Conservation (phyloP, 129 eudicot species). For the Lactuca sativa region DNA sequence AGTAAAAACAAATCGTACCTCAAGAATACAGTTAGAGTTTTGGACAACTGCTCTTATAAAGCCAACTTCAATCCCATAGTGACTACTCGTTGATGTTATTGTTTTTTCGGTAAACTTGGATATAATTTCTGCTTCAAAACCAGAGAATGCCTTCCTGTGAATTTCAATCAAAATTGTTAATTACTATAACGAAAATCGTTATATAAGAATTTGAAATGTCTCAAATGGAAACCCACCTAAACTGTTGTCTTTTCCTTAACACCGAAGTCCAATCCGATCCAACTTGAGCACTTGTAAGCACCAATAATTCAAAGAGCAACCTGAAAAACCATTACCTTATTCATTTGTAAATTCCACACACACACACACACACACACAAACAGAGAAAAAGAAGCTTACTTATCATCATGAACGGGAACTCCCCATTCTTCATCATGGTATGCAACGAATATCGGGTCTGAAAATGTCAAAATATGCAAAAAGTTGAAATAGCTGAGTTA, state of each 20-base stretch:
- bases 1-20: conserved; percentile 35
- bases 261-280: conserved; percentile 93
- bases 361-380: not conserved
- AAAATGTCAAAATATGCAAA: not conserved
- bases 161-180: not conserved
- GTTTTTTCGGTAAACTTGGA: conserved; percentile 55
- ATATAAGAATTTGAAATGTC: not conserved
- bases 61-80: conserved; percentile 54
- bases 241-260: conserved; percentile 61
- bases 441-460: conserved; percentile 73
- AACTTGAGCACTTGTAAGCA: conserved; percentile 78
- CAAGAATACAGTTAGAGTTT: conserved; percentile 59
- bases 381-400: conserved; percentile 37
- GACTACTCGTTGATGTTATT: conserved; percentile 39
- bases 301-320: conserved; percentile 69
- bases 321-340: conserved; percentile 35
- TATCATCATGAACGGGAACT: conserved; percentile 78
- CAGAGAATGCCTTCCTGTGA: conserved; percentile 72
- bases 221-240: conserved; percentile 36
- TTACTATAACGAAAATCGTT: not conserved
- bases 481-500: not conserved
- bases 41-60: conserved; percentile 59
- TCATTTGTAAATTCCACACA: conserved; percentile 1
- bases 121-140: conserved; percentile 64
- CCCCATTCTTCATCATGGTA: conserved; percentile 98